Percentiles rank a stretch among this genome's conserved stretches.
Conservation (phyloP, 805 yeast species). For the Teunomyces lycoperdinae region DNA sequence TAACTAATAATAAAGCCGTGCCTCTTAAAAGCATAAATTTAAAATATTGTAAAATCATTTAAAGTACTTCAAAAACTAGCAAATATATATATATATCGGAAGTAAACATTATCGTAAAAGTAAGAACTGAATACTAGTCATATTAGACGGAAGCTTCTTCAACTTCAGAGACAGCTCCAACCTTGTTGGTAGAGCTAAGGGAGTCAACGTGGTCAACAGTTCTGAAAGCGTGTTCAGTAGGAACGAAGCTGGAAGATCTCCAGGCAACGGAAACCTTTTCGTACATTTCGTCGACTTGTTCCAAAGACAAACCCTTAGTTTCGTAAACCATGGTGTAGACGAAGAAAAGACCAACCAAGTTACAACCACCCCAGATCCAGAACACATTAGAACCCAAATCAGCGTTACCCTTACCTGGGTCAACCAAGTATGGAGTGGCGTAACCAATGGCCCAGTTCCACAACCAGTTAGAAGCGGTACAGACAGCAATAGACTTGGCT, state of each 20-base stretch:
- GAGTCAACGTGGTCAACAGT: constrained; percentile 14
- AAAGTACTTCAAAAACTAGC: background rate
- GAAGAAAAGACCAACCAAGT: constrained; percentile 31
- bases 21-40: background rate
- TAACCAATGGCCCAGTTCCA: constrained; percentile 42
- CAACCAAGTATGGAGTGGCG: constrained; percentile 43
- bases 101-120: background rate
- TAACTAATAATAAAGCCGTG: background rate
- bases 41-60: background rate
- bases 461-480: constrained; percentile 43
- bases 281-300: constrained; percentile 42
- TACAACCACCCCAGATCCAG: constrained; percentile 43
- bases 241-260: constrained; percentile 30
- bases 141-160: constrained; percentile 27
- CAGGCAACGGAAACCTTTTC: constrained; percentile 31
- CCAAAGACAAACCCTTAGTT: constrained; percentile 41
- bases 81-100: background rate
- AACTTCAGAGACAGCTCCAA: constrained; percentile 23
- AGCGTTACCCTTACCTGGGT: constrained; percentile 37
- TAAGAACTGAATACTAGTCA: background rate
- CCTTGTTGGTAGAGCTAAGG: constrained; percentile 18
- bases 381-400: constrained; percentile 40
- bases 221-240: constrained; percentile 37
- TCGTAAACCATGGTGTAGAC: constrained; percentile 36
- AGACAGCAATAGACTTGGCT: constrained; percentile 39